Percentiles rank a stretch among this genome's conserved stretches.
These are phyloP conservation scores for Phylloporus scabripes DNA, from an alignment of 768 basidiomycete genomes.

Conservation along the genomic window DNA sequence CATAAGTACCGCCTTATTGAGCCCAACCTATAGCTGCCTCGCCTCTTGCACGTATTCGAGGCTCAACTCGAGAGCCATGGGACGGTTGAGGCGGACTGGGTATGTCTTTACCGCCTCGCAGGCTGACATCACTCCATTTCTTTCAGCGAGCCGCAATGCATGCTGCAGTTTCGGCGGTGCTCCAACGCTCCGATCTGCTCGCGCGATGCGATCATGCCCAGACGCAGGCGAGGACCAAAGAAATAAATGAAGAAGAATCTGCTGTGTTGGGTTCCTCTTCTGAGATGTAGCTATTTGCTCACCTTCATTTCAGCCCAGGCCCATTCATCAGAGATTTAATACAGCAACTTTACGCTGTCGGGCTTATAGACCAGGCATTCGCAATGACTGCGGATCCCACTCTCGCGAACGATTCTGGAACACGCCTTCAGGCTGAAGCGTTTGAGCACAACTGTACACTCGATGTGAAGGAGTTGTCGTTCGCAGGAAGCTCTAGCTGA, in stretches of 20 bases:
- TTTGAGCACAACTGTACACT: constrained; percentile 56
- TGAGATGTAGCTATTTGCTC: background rate
- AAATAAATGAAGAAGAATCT: constrained; percentile 21
- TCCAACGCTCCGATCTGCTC: constrained; percentile 51
- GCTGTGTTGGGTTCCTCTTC: constrained; percentile 9
- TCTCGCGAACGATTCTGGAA: constrained; percentile 42
- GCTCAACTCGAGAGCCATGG: constrained; percentile 45
- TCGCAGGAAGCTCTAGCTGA: background rate
- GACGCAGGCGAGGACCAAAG: constrained; percentile 25
- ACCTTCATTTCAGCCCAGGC: constrained; percentile 16
- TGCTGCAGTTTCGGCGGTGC: constrained; percentile 42
- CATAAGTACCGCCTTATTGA: background rate
- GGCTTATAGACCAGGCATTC: constrained; percentile 51
- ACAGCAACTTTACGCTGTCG: constrained; percentile 47
- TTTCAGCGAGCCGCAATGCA: constrained; percentile 41
- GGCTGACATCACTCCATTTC: constrained; percentile 7
- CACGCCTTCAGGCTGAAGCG: constrained; percentile 53
- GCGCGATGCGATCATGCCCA: constrained; percentile 48
- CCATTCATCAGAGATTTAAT: constrained; percentile 33
- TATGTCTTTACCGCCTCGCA: constrained; percentile 26
- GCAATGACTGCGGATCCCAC: constrained; percentile 48
- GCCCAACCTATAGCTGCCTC: constrained; percentile 47
- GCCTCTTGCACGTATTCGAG: constrained; percentile 51
- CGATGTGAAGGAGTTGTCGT: constrained; percentile 37
- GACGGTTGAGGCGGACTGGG: constrained; percentile 53